Conservation (phyloP, 352 stramenopile genomes). For the Blastocystis sp. region DNA sequence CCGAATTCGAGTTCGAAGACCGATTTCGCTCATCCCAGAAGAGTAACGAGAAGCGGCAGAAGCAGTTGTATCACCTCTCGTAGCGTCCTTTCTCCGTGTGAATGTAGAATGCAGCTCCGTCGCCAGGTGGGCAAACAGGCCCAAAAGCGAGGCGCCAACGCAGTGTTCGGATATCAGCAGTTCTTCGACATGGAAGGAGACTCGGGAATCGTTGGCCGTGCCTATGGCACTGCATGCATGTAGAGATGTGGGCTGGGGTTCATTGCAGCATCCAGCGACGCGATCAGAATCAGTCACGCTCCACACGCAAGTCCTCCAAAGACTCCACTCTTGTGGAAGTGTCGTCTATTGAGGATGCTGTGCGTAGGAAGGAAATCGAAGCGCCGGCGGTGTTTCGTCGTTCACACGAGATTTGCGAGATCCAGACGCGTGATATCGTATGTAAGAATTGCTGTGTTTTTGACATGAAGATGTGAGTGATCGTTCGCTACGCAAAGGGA, state of each 20-base stretch:
- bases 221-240: conserved; percentile 83
- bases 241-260: conserved; percentile 66
- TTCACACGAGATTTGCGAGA: not conserved
- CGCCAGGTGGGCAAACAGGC: conserved; percentile 87
- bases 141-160: conserved; percentile 90
- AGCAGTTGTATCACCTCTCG: conserved; percentile 85
- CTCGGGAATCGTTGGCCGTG: conserved; percentile 88
- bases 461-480: not conserved
- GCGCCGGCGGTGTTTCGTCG: not conserved
- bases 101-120: conserved; percentile 64
- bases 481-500: not conserved
- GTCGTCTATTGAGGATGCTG: not conserved
- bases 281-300: not conserved
- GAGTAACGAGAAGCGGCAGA: conserved; percentile 91
- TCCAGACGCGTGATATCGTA: conserved; percentile 50
- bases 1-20: conserved; percentile 93
- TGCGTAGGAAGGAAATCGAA: conserved; percentile 1
- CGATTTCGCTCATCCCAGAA: conserved; percentile 81
- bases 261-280: not conserved
- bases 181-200: conserved; percentile 98
- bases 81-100: conserved; percentile 70
- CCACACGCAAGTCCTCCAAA: not conserved
- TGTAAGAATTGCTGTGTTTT: not conserved
- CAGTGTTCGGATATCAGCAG: conserved; percentile 91
- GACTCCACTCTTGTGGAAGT: not conserved